Conservation (phyloP, 1,284 basidiomycete genomes). For the Sporisorium reilianum region DNA sequence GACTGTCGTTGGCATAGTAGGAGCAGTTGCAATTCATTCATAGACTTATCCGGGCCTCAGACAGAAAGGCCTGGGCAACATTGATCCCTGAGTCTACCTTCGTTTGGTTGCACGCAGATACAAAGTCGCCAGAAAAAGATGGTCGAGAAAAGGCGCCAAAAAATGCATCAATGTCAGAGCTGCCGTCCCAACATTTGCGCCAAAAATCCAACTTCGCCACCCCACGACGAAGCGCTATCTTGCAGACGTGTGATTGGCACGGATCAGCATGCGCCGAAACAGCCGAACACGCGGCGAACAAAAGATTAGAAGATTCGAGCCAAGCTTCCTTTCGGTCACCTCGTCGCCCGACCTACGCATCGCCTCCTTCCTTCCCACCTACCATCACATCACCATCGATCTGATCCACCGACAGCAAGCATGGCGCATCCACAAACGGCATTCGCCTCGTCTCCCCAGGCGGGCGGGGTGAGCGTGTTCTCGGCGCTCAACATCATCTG, state of each 20-base stretch:
- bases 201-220: not conserved
- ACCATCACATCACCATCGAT: conserved; percentile 2
- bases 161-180: not conserved
- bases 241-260: conserved; percentile 12
- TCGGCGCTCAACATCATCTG: conserved; percentile 72
- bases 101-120: not conserved
- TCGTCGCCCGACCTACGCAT: conserved; percentile 5
- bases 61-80: too few relatives aligned
- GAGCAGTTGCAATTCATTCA: not conserved
- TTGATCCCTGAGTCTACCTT: too few relatives aligned
- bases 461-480: conserved; percentile 6
- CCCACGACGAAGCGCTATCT: conserved; percentile 6
- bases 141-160: not conserved
- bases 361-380: not conserved
- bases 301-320: conserved; percentile 1
- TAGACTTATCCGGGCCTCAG: not conserved
- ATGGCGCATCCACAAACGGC: conserved; percentile 53
- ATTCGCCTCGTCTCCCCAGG: conserved; percentile 25
- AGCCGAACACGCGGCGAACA: not conserved
- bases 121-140: not conserved
- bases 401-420: not conserved
- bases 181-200: not conserved
- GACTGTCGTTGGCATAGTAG: not conserved
- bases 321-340: too few relatives aligned
- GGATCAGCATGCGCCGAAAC: conserved; percentile 24